These are phyloP conservation scores for Umbelopsis sp. DNA, from an alignment of 371 early-diverging fungal genomes.

Conservation along the genomic window DNA sequence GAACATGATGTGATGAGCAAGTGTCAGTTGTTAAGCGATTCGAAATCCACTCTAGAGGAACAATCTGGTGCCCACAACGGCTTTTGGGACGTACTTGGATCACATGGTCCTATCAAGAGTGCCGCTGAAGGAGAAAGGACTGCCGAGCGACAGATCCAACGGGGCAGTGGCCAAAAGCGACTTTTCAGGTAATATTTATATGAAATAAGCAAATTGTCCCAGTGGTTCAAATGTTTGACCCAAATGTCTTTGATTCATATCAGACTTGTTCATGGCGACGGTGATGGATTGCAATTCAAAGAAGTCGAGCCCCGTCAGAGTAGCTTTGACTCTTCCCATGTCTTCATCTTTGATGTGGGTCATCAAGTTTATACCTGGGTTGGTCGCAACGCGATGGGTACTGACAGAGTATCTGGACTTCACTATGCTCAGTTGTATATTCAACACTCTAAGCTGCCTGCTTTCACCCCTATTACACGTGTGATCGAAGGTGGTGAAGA, in stretches of 20 bases:
- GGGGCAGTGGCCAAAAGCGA: constrained; percentile 43
- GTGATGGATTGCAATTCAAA: constrained; percentile 33
- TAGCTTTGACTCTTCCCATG: constrained; percentile 61
- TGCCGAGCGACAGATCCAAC: constrained; percentile 36
- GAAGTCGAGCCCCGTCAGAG: constrained; percentile 33
- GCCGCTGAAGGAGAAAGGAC: constrained; percentile 41
- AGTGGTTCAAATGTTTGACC: constrained; percentile 39
- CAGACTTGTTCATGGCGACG: not conserved
- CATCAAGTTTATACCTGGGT: constrained; percentile 69
- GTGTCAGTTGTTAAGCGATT: too few species aligned
- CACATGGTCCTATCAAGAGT: constrained; percentile 57
- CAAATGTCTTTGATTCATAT: constrained; percentile 33
- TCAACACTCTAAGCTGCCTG: constrained; percentile 48
- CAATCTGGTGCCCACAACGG: constrained; percentile 59
- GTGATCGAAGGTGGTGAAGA: constrained; percentile 73
- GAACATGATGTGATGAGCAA: not conserved
- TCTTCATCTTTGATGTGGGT: constrained; percentile 66
- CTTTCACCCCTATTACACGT: constrained; percentile 67
- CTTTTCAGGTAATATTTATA: constrained; percentile 47
- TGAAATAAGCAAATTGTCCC: not conserved
- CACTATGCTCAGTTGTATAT: constrained; percentile 69
- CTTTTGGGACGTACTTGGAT: constrained; percentile 74
- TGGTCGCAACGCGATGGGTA: constrained; percentile 58
- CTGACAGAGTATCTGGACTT: constrained; percentile 62
- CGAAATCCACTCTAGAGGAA: constrained; percentile 52